Base-by-base conservation (phyloP, 139 green algal species). In the Picochlorum costavermella region DNA sequence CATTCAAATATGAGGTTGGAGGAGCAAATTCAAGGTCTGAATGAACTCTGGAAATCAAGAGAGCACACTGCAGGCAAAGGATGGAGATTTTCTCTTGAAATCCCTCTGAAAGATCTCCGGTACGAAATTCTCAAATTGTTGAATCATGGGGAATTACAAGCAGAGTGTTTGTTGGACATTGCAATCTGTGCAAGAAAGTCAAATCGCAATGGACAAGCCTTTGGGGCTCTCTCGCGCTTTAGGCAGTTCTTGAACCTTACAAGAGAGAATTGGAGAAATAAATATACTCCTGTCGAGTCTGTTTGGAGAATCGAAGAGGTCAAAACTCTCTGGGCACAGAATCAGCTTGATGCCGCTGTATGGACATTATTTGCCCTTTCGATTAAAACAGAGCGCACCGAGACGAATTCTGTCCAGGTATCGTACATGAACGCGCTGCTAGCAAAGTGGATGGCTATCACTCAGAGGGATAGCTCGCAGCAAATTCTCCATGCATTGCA, bases 301-400 rank as follows among this genome's bases (percentile, higher is more conserved):
- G 36, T 25, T 4, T 86, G 84, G 78, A 67, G 64, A n/a, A 31
- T 90, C 40, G 87, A 95, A 71, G 73, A 89, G 64, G 81, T 82
- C 10, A 90, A 95, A 75, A 60, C 89, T 69, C 69, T 91, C 68
- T 95, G 87, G 87, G 72, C 76, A 20, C 67, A 81, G 25, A 75
- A 13, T 25, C 78, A 83, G 65, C 61, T 71, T 30, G 61, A 70
- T 51, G 58, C 81, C 30, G 87, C 87, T 12, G 40, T 85, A 16
- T 60, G 56, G 25, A 61, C 63, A 51, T 50, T 36, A 17, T 60
- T 26, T 16, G 63, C 13, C 9, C 58, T 79, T 63, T 61, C 69
- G 45, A 55, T 13, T 5, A 50, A 51, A 26, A 55, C 25, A 8
- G 13, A 20, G 1, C 26, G 13, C 26, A 40, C 30, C 60, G 23